Evolutionary conservation across 306 rosid genomes (phyloP), one percentile per base, ranked within the genome.

Genomic region (Cucurbita ficifolia): DNA sequence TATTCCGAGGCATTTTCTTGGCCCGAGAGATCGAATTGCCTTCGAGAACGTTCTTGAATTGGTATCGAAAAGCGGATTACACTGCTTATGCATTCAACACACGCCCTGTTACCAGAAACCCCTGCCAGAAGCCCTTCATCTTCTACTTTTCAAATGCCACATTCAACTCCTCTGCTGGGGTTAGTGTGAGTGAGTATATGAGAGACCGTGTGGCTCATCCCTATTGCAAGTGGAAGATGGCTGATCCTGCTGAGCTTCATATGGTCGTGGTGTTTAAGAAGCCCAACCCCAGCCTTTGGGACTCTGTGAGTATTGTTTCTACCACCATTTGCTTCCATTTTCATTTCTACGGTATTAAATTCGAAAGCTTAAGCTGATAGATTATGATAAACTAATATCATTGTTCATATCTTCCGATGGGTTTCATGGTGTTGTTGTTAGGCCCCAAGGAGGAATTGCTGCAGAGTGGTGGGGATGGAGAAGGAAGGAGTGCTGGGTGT

Each of bases 21-120:
- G 87, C 95, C 0, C 80, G 99, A 0, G 99, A 91, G 82, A 80
- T 95, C 18, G 99, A 95, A 83, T 86, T 91, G 96, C 99, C 99
- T 16, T 83, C 96, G 0, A 86, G 99, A 68, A 91, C 99, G 0
- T 95, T 95, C 84, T 77, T 95, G 76, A 95, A 95, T 50, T 95
- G 99, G 99, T 91, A 95, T 49, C 82, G 73, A 57, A 88, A 89
- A 80, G 99, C 97, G 4, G 99, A 95, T 80, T 95, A 89, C 82
- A 95, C 89, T 4, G 99, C 96, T 0, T 95, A 95, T 33, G 91
- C 99, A 16, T 95, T 95, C 84, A 95, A 95, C 86, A 95, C 97
- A 0, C 97, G 99, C 0, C 96, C 99, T 0, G 97, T 95, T 46
- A 86, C 77, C 74, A 81, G 96, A 78, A 88, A 95, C 56, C 96